Conservation (phyloP, 2,329 filamentous ascomycete genomes). For the Teratosphaeria epicoccoides region DNA sequence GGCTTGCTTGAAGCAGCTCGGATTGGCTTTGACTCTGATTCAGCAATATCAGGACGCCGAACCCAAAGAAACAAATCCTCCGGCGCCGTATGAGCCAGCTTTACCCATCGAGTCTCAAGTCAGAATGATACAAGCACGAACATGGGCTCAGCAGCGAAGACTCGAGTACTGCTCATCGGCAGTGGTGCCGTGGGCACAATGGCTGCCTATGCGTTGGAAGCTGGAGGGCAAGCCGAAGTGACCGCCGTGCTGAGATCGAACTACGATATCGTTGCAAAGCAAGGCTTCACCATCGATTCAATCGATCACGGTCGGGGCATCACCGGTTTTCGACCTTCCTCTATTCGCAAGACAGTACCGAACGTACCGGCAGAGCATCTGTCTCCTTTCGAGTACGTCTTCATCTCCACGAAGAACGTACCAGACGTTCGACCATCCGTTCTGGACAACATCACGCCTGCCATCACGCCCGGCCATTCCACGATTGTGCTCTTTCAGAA, state of each 20-base stretch:
- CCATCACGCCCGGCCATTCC: conserved; percentile 41
- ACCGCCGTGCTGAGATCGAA: conserved; percentile 49
- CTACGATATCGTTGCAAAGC: conserved; percentile 35
- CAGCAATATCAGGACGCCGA: not conserved
- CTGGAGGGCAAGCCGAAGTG: conserved; percentile 40
- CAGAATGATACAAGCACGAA: not conserved
- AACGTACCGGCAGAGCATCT: conserved; percentile 27
- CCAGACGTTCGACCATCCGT: conserved; percentile 42
- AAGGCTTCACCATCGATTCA: conserved; percentile 46
- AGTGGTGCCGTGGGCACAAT: conserved; percentile 48
- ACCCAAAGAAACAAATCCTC: not conserved
- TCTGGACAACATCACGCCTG: conserved; percentile 40
- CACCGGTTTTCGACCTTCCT: conserved; percentile 6
- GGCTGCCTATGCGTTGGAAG: conserved; percentile 44
- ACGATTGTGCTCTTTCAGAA: conserved; percentile 51
- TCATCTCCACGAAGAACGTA: conserved; percentile 50
- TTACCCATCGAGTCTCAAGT: not conserved
- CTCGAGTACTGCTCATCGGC: conserved; percentile 38
- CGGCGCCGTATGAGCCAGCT: not conserved
- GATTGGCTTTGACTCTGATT: not conserved
- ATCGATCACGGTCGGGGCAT: conserved; percentile 43
- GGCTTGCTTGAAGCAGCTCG: too few relatives aligned
- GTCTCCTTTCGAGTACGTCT: conserved; percentile 42
- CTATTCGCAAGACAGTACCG: conserved; percentile 41
- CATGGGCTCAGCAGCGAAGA: not conserved